phyloP scores from a whole-genome alignment of 495 filamentous ascomycete genomes.

The Tuber indicum region DNA sequence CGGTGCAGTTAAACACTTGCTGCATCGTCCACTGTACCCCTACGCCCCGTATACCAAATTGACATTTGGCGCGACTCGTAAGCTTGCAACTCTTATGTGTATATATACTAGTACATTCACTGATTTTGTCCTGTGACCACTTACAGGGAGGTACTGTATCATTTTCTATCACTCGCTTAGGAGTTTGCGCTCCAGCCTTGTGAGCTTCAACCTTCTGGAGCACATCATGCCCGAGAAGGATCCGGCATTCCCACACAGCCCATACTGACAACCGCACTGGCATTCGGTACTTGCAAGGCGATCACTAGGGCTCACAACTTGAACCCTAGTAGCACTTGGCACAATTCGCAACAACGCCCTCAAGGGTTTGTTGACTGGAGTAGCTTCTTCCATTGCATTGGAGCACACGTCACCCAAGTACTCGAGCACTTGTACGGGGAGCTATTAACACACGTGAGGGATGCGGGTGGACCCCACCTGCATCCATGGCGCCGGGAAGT shows the following conservation, averaged over 20 bases:
- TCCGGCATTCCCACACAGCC: neutral
- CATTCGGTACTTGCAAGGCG: neutral
- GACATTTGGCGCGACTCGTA: neutral
- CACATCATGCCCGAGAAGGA: neutral
- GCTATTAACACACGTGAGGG: neutral
- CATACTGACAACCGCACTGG: neutral
- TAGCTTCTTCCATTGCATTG: neutral
- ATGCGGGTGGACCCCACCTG: neutral
- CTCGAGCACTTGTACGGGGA: neutral
- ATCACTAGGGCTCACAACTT: neutral
- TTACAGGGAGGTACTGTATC: neutral
- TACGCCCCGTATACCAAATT: neutral
- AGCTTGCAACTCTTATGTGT: neutral
- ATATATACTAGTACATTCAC: neutral
- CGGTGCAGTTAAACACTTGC: neutral
- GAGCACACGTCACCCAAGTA: neutral
- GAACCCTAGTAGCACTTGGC: neutral
- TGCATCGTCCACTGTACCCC: neutral
- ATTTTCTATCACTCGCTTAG: neutral
- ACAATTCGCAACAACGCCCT: neutral
- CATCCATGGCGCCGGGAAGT: neutral
- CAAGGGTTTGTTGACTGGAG: neutral
- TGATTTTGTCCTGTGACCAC: neutral
- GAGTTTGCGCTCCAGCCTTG: neutral
- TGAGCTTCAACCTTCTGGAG: neutral